Base-by-base conservation (phyloP, 2,329 filamentous ascomycete genomes). In the Plectosphaerella sp. region DNA sequence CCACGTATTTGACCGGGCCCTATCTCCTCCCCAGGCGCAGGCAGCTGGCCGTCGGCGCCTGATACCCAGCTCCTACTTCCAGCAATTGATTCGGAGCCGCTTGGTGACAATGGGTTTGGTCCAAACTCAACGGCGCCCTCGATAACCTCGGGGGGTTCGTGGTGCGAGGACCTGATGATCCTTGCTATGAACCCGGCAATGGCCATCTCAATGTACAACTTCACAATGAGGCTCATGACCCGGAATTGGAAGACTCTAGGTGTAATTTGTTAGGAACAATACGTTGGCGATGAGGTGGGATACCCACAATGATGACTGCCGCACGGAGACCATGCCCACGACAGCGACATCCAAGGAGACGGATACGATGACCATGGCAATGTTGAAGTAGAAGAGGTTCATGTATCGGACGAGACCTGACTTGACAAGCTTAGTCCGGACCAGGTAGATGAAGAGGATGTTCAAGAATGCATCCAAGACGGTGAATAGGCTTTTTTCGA, bases 181-280 rank as follows among this genome's bases (percentile, higher is more conserved):
- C 69, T 72, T 3, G 60, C 69, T 54, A 78, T 77, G 5, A 78
- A 68, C 24, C 73, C 72, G 47, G 76, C 73, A 73, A 78, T 78
- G 15, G 67, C 69, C 70, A 78, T 74, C 52, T 78, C 75, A 51
- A 78, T 77, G 46, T 77, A 72, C 8, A 78, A 64, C 48, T 78
- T 78, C 11, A 77, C 63, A 0, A 76, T 64, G 53, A 76, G 78
- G 8, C 72, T 73, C 1, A 78, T 62, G 0, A 74, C 73, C n/a
- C 77, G 73, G n/a, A 67, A 67, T 0, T 62, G 62, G 0, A 67
- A 51, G 8, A 63, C 67, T 0, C 64, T 67, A 5, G 0, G 3
- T 2, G 49, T 5, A 50, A 49, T 36, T 4, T 33, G 28, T 9
- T 33, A 10, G 11, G 8, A 33, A 7, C 2, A 36, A 6, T 12